Base-by-base conservation (phyloP, 805 yeast species). In the Ogataea populi-albae region DNA sequence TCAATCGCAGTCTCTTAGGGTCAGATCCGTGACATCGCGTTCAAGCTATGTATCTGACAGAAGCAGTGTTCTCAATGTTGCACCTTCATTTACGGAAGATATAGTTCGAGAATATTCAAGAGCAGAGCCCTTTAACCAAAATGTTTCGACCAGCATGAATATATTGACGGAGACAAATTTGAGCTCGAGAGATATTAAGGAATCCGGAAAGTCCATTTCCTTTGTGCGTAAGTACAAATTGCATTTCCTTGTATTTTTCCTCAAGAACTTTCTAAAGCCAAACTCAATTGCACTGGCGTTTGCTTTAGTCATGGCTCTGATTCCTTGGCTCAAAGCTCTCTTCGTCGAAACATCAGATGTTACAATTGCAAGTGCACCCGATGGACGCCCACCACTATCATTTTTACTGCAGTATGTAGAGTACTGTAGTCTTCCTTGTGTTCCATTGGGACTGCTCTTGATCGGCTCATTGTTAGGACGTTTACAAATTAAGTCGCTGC, bases 391-490 rank as follows among this genome's bases (percentile, higher is more conserved):
- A 3, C 76, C 81, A 7, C 61, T 76, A 14, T 73, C 79, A 3
- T 76, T 76, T 39, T 39, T 75, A 3, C 60, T 76, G 30, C 77
- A 75, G 43, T 64, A 67, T 27, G 58, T 74, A 5, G 61, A 65
- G 25, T 76, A 75, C 44, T 55, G 71, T 1, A 79, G 79, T 1
- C 42, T 45, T 14, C 80, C 81, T 1, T 66, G 74, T 20, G 81
- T 76, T 28, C 81, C 81, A 2, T 40, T 75, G 25, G 81, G 81
- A 0, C 59, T 76, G 33, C 47, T 74, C 12, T 49, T 76, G 22
- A 55, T 76, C 30, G 81, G 81, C 1, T 75, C 79, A 8, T 68
- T 79, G 5, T 62, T 76, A 18, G 69, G 79, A 4, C 51, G 81
- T 23, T 61, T 76, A 40, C 66, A 70, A 38, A 61, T 76, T 14